Conservation (phyloP, 192 early-diverging fungal genomes). For the Backusella luteola region DNA sequence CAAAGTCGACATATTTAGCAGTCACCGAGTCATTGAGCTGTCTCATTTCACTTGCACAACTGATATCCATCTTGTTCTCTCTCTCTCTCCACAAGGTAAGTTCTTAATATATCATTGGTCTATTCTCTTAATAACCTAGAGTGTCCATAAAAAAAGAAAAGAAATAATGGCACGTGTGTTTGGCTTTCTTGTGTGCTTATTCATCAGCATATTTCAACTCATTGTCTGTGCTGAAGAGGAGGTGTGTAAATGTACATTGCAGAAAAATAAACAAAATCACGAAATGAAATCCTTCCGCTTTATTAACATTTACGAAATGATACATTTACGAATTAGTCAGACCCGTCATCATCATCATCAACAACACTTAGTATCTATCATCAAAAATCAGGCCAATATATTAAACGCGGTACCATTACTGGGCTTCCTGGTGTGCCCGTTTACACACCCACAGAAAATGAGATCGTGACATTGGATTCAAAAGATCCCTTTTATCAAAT, state of each 20-base stretch:
- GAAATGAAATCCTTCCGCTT: too few relatives aligned
- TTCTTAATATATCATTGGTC: neutral
- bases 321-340: neutral
- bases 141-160: neutral
- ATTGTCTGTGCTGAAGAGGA: neutral
- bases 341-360: neutral
- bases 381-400: conserved; percentile 16
- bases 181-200: neutral
- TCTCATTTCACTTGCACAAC: neutral
- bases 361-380: conserved; percentile 18
- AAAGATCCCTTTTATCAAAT: conserved; percentile 21
- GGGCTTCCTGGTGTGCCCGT: conserved; percentile 11
- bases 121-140: neutral
- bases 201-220: neutral
- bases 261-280: too few relatives aligned
- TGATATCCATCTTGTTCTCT: too few relatives aligned
- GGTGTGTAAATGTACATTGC: neutral
- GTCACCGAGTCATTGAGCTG: neutral
- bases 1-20: neutral
- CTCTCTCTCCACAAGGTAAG: neutral
- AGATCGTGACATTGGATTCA: conserved; percentile 6
- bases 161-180: neutral
- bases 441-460: conserved; percentile 18
- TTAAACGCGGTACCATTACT: conserved; percentile 31
- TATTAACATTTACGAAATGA: neutral